phyloP scores from a whole-genome alignment of 345 rosid genomes.

The Gossypium arboreum region DNA sequence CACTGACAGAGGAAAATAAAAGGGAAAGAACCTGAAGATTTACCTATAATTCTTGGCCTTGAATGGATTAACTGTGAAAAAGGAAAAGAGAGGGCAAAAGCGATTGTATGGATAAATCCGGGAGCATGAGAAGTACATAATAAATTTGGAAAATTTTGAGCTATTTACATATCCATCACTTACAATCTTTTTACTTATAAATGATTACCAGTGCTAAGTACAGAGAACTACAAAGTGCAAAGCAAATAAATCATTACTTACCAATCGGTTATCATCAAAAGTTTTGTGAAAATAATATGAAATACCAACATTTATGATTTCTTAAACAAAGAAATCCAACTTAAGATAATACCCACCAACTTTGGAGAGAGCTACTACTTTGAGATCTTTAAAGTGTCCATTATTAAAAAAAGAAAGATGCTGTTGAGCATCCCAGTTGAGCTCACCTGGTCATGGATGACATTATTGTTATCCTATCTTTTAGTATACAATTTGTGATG shows the following conservation, averaged over 20 bases:
- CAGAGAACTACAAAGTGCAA: neutral
- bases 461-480: conserved; percentile 15
- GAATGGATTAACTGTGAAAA: no score
- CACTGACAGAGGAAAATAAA: no score
- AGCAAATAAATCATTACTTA: neutral
- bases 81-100: no score
- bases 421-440: neutral
- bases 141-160: no score
- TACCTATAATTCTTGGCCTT: neutral
- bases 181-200: no score
- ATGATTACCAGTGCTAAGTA: no score
- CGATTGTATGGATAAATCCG: no score
- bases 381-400: neutral
- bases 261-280: neutral
- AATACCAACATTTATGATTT: neutral
- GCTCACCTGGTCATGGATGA: conserved; percentile 23
- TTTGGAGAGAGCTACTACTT: neutral
- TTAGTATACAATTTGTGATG: neutral
- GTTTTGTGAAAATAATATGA: neutral
- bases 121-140: no score
- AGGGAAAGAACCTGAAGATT: neutral
- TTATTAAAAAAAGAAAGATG: neutral
- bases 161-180: no score
- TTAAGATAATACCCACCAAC: neutral
- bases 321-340: neutral